A percentile compares a stretch with the other conserved stretches of the same genome.
phyloP scores from a whole-genome alignment of 1,284 basidiomycete genomes.

The Inonotus hispidus region DNA sequence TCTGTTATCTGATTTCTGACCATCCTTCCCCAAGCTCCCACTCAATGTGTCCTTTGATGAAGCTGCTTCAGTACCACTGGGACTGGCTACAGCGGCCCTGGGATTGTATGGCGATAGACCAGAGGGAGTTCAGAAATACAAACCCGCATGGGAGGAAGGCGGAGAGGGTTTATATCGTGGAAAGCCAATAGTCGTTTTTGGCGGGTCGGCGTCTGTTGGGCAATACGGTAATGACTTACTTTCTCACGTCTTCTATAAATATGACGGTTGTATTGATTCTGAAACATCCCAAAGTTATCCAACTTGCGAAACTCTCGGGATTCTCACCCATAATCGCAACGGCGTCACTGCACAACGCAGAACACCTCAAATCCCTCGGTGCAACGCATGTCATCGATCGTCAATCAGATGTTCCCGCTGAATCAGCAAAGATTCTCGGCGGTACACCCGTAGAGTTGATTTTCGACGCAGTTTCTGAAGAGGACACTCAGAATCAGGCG shows the following conservation, averaged over 20 bases:
- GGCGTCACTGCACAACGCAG: conserved; percentile 39
- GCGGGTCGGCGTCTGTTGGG: conserved; percentile 34
- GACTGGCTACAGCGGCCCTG: conserved; percentile 34
- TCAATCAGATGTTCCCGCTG: conserved; percentile 25
- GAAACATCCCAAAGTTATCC: conserved; percentile 23
- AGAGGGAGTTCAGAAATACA: neutral
- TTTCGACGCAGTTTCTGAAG: conserved; percentile 32
- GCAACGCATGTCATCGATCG: conserved; percentile 50
- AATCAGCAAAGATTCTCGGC: conserved; percentile 28
- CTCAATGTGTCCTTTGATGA: conserved; percentile 35
- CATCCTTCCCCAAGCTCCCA: conserved; percentile 31
- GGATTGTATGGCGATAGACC: conserved; percentile 25
- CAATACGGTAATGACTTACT: conserved; percentile 30
- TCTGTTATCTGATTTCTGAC: neutral
- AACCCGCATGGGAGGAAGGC: conserved; percentile 21
- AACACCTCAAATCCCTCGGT: conserved; percentile 43
- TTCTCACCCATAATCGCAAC: conserved; percentile 51
- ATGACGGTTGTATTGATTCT: neutral
- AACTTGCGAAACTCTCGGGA: conserved; percentile 47
- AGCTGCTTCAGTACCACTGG: conserved; percentile 36
- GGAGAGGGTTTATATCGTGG: conserved; percentile 24
- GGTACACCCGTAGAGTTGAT: conserved; percentile 30
- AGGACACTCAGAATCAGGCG: conserved; percentile 17
- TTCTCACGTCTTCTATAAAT: neutral
- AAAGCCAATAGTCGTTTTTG: conserved; percentile 32